These are phyloP conservation scores for Spergularia marina DNA, from an alignment of 148 eudicot species.

Conservation along the genomic window DNA sequence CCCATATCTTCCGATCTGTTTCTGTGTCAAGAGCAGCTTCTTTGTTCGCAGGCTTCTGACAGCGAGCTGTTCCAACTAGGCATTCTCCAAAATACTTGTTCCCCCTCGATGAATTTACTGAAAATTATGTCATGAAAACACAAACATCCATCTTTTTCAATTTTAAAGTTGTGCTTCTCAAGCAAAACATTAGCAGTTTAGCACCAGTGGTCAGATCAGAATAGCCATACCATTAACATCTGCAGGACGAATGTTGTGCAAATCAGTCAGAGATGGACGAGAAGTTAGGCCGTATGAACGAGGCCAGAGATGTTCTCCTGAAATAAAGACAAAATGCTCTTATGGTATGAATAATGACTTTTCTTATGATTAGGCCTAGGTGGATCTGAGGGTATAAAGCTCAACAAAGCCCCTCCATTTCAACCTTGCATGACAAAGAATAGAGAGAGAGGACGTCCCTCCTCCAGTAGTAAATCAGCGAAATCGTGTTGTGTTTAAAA, in stretches of 20 bases:
- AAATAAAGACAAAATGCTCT: slow-evolving; percentile 1
- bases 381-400: no score
- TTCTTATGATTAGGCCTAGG: not conserved
- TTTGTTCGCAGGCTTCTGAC: slow-evolving; percentile 48
- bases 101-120: slow-evolving; percentile 61
- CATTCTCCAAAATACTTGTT: slow-evolving; percentile 61
- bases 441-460: no score
- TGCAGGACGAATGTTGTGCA: slow-evolving; percentile 61
- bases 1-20: slow-evolving; percentile 47
- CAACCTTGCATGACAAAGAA: no score
- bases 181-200: not conserved
- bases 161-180: not conserved
- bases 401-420: no score
- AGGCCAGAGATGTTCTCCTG: slow-evolving; percentile 69
- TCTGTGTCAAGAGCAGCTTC: slow-evolving; percentile 61
- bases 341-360: no score
- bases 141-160: slow-evolving; percentile 8
- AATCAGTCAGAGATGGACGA: slow-evolving; percentile 47
- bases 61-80: slow-evolving; percentile 26
- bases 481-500: no score
- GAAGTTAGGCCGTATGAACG: slow-evolving; percentile 44
- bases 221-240: slow-evolving; percentile 46
- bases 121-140: slow-evolving; percentile 1
- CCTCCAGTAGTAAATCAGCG: no score
- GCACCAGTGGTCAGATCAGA: slow-evolving; percentile 5